phyloP scores from a whole-genome alignment of 495 filamentous ascomycete species.

The Penicillium psychrofluorescens region DNA sequence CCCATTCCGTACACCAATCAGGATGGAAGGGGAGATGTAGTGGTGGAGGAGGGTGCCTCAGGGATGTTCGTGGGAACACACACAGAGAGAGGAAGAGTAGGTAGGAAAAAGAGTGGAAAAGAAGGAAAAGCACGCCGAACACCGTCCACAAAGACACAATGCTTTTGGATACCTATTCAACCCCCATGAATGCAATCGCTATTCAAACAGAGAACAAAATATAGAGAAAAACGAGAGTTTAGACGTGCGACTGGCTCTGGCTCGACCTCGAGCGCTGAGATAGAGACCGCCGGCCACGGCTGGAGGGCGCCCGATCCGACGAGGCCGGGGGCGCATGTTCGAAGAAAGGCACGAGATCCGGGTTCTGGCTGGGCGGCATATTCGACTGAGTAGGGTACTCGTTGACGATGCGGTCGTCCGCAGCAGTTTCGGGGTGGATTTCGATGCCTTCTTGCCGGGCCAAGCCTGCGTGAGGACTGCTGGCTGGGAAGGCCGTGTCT shows the following conservation, averaged over 20 bases:
- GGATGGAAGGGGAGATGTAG: too few species aligned
- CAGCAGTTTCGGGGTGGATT: conserved; percentile 49
- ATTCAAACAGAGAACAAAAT: too few species aligned
- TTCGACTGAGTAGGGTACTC: conserved; percentile 33
- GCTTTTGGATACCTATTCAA: too few species aligned
- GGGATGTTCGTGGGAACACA: too few species aligned
- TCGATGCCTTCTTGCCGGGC: conserved; percentile 47
- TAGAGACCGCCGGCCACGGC: conserved; percentile 28
- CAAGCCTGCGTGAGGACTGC: conserved; percentile 35
- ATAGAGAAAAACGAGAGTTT: neutral
- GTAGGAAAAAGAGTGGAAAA: too few species aligned
- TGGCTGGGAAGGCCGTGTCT: conserved; percentile 38
- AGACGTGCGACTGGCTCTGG: conserved; percentile 24
- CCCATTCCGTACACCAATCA: too few species aligned
- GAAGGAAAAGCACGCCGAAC: too few species aligned
- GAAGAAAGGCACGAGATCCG: conserved; percentile 46
- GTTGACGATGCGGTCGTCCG: conserved; percentile 47
- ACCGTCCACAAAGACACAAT: too few species aligned
- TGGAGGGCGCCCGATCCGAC: conserved; percentile 27
- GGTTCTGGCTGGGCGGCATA: conserved; percentile 53
- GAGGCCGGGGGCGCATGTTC: conserved; percentile 30
- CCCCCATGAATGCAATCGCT: too few species aligned
- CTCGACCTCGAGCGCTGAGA: conserved; percentile 36
- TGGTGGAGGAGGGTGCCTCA: too few species aligned
- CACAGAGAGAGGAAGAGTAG: too few species aligned